phyloP scores from a whole-genome alignment of 805 yeast species.

The Candida ponderosae region DNA sequence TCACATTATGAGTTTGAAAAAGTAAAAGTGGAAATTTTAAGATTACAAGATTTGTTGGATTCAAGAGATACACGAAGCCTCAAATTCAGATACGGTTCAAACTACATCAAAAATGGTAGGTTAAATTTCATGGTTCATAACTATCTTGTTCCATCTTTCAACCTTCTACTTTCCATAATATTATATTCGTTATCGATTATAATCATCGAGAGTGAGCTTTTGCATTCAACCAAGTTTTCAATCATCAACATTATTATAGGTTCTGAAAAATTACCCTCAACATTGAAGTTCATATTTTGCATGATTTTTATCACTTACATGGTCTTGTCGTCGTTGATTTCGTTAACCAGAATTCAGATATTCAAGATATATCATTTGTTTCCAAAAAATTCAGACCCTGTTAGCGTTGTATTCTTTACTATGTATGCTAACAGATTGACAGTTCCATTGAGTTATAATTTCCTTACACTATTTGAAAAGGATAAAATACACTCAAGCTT shows the following conservation, averaged over 20 bases:
- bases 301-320: constrained; percentile 48
- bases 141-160: constrained; percentile 36
- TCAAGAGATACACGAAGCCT: constrained; percentile 28
- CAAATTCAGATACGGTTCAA: constrained; percentile 20
- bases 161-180: constrained; percentile 34
- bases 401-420: constrained; percentile 68
- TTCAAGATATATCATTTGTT: constrained; percentile 76
- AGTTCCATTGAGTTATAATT: constrained; percentile 75
- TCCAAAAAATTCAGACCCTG: constrained; percentile 63
- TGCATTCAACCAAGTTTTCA: constrained; percentile 62
- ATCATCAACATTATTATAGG: constrained; percentile 44
- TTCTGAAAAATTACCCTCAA: constrained; percentile 20
- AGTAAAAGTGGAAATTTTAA: constrained; percentile 38
- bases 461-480: constrained; percentile 47
- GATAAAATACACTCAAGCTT: constrained; percentile 46
- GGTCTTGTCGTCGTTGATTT: constrained; percentile 58
- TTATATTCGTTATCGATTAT: constrained; percentile 39
- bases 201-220: constrained; percentile 65
- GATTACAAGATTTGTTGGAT: constrained; percentile 50
- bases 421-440: constrained; percentile 77
- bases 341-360: constrained; percentile 58
- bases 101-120: constrained; percentile 29
- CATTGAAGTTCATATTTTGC: constrained; percentile 28
- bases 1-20: constrained; percentile 49
- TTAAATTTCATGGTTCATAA: constrained; percentile 33